These are phyloP conservation scores for Liriodendron chinense DNA, from an alignment of 164 flowering plant species.

Conservation along the genomic window DNA sequence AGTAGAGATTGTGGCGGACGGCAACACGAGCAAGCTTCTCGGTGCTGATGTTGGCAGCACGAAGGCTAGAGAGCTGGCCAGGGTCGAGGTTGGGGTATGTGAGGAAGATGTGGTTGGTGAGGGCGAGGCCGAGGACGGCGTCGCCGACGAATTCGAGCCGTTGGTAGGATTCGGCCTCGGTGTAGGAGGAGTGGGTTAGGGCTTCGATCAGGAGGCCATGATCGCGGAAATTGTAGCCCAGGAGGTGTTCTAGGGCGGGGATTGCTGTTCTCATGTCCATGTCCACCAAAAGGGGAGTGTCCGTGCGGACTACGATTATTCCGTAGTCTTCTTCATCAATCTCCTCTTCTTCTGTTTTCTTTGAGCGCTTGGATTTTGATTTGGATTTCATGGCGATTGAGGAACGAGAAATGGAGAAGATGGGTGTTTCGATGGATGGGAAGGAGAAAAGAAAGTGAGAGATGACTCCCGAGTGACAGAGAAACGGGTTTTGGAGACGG, in stretches of 20 bases:
- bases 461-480: too few relatives aligned
- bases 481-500: too few relatives aligned
- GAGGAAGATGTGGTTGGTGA: conserved; percentile 24
- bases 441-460: too few relatives aligned
- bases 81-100: conserved; percentile 26
- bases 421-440: too few relatives aligned
- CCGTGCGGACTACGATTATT: too few relatives aligned
- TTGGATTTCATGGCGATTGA: too few relatives aligned
- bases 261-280: conserved; percentile 1
- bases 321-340: too few relatives aligned
- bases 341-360: not conserved
- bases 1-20: conserved; percentile 34
- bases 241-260: conserved; percentile 11
- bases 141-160: conserved; percentile 34
- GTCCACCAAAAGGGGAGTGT: not conserved
- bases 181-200: conserved; percentile 25
- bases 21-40: conserved; percentile 37
- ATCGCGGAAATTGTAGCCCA: conserved; percentile 18
- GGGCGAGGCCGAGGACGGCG: conserved; percentile 21
- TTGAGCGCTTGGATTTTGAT: not conserved
- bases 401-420: too few relatives aligned
- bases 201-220: conserved; percentile 16
- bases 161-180: conserved; percentile 21
- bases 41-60: conserved; percentile 33
- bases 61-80: conserved; percentile 26